Percentiles rank a stretch among this genome's conserved stretches.
These are phyloP conservation scores for Cercis canadensis DNA, from an alignment of 306 rosid genomes.

Conservation along the genomic window DNA sequence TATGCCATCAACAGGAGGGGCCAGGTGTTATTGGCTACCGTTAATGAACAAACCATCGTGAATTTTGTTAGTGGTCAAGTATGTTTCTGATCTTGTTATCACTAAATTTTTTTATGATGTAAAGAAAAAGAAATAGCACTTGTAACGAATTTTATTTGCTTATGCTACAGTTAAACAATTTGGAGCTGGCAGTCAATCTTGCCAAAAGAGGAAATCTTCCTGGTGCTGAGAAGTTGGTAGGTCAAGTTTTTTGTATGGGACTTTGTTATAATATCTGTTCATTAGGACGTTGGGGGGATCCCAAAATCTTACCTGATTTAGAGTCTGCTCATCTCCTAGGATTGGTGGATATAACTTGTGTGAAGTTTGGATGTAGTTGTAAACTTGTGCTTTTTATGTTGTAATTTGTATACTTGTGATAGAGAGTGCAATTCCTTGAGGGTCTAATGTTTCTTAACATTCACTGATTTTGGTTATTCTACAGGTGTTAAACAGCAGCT, in stretches of 20 bases:
- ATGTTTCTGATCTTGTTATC: slow-evolving; percentile 38
- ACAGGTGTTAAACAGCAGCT: slow-evolving; percentile 1
- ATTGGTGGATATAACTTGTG: too few species aligned
- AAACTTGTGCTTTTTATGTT: not conserved
- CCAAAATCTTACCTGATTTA: slow-evolving; percentile 9
- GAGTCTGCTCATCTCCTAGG: slow-evolving; percentile 20
- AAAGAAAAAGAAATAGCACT: slow-evolving; percentile 7
- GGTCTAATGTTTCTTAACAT: slow-evolving; percentile 17
- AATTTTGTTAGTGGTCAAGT: slow-evolving; percentile 97
- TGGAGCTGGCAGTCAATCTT: slow-evolving; percentile 98
- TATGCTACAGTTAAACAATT: slow-evolving; percentile 78
- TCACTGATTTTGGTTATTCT: slow-evolving; percentile 16
- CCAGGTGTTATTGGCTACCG: slow-evolving; percentile 96
- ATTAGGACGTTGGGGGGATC: too few species aligned
- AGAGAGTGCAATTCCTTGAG: slow-evolving; percentile 6
- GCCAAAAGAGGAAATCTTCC: slow-evolving; percentile 99
- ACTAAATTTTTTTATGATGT: slow-evolving; percentile 23
- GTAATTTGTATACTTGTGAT: slow-evolving; percentile 13
- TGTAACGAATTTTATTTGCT: slow-evolving; percentile 30
- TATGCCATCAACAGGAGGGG: slow-evolving; percentile 96
- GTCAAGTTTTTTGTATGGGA: slow-evolving; percentile 25
- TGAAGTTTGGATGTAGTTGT: slow-evolving; percentile 11
- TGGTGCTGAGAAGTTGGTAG: slow-evolving; percentile 97
- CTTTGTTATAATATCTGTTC: slow-evolving; percentile 17
- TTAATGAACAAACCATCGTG: slow-evolving; percentile 94